Conservation (phyloP, 192 early-diverging fungal species). For the Rhizophagus clarus region DNA sequence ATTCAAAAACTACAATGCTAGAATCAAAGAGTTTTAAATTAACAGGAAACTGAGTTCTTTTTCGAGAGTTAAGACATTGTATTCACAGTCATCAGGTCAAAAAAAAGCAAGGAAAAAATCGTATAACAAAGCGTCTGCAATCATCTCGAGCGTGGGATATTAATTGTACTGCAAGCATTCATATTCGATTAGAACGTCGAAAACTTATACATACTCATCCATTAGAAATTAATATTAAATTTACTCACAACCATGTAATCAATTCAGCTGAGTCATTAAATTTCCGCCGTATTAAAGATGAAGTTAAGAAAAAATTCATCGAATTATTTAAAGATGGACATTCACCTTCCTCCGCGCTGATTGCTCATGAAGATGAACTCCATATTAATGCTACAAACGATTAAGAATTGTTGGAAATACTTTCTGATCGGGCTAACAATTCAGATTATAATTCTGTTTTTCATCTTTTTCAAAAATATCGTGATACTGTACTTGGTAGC, state of each 20-base stretch:
- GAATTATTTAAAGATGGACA: neutral
- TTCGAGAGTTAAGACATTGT: too few relatives aligned
- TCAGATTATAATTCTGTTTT: neutral
- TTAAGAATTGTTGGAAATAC: neutral
- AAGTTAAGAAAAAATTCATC: neutral
- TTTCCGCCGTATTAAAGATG: neutral
- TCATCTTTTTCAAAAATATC: too few relatives aligned
- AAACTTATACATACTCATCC: neutral
- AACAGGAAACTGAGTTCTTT: too few relatives aligned
- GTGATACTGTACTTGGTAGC: neutral
- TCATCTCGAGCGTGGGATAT: neutral
- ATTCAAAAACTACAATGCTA: too few relatives aligned
- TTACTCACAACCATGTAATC: neutral
- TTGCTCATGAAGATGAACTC: neutral
- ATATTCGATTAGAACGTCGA: too few relatives aligned
- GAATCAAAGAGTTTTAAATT: too few relatives aligned
- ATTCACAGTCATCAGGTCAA: too few relatives aligned
- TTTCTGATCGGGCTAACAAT: neutral
- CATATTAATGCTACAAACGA: neutral
- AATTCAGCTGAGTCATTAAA: conserved; percentile 5
- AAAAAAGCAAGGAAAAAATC: too few relatives aligned
- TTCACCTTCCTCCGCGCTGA: neutral
- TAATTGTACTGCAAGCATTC: neutral
- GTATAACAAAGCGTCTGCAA: neutral
- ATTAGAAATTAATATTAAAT: conserved; percentile 11